Conservation (phyloP, 495 filamentous ascomycete species). For the Penicillium bovifimosum region DNA sequence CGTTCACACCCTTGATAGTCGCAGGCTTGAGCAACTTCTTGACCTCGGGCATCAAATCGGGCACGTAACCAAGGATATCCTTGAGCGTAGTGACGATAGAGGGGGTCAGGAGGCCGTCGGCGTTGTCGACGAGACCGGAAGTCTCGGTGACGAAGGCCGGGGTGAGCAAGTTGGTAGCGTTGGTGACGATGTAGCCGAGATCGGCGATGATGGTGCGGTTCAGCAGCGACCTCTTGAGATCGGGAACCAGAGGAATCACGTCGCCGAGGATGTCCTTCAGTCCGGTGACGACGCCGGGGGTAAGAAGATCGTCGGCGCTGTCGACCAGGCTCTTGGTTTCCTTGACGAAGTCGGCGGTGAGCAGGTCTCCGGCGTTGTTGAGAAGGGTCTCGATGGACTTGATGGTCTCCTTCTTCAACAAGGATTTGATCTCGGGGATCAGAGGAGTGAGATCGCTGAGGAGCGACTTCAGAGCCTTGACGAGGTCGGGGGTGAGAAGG, state of each 20-base stretch:
- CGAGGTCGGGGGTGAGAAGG: conserved; percentile 33
- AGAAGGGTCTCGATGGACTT: conserved; percentile 31
- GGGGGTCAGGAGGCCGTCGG: conserved; percentile 33
- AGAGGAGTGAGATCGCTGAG: conserved; percentile 32
- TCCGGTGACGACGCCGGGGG: conserved; percentile 21
- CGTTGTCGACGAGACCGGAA: conserved; percentile 29
- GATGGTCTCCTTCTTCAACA: conserved; percentile 33
- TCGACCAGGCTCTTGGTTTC: conserved; percentile 21
- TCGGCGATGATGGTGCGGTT: conserved; percentile 30
- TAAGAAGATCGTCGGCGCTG: conserved; percentile 38
- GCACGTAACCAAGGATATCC: conserved; percentile 25
- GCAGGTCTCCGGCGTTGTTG: conserved; percentile 33
- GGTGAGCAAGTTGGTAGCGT: conserved; percentile 34
- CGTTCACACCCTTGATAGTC: conserved; percentile 33
- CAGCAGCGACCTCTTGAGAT: conserved; percentile 27
- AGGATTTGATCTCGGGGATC: conserved; percentile 26
- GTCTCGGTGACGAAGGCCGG: conserved; percentile 30
- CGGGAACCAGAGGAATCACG: conserved; percentile 27
- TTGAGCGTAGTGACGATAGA: conserved; percentile 32
- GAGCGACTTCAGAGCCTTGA: conserved; percentile 33
- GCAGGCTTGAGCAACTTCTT: conserved; percentile 27
- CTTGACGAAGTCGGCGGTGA: conserved; percentile 35
- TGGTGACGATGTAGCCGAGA: conserved; percentile 32
- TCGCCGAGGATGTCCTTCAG: conserved; percentile 29
- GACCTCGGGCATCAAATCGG: conserved; percentile 24